These are phyloP conservation scores for Epichloe festucae DNA, from an alignment of 2,329 filamentous ascomycete species.

Conservation along the genomic window DNA sequence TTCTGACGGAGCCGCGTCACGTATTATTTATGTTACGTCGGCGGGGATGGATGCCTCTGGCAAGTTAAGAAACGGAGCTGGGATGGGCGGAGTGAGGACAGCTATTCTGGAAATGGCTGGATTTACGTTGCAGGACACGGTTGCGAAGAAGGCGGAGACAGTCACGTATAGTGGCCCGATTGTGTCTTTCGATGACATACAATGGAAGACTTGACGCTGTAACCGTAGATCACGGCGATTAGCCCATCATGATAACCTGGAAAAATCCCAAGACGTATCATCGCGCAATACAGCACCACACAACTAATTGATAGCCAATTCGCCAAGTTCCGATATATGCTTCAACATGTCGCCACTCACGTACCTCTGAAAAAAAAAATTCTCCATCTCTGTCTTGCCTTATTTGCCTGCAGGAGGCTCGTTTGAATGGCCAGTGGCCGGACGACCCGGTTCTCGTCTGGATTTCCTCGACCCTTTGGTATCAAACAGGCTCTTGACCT, in stretches of 20 bases:
- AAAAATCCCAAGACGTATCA: too few species aligned
- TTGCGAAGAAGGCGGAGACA: slow-evolving; percentile 23
- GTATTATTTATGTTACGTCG: slow-evolving; percentile 22
- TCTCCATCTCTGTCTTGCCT: background rate
- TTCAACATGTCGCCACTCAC: background rate
- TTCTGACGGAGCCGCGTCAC: slow-evolving; percentile 15
- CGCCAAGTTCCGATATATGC: background rate
- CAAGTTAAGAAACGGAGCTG: slow-evolving; percentile 21
- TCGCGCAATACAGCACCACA: background rate
- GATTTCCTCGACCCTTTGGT: slow-evolving; percentile 47
- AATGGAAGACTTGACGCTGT: slow-evolving; percentile 17
- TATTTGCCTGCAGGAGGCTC: slow-evolving; percentile 5
- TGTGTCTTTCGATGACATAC: slow-evolving; percentile 27
- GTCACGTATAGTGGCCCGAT: slow-evolving; percentile 22
- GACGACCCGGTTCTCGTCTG: slow-evolving; percentile 27
- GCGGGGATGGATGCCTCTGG: slow-evolving; percentile 22
- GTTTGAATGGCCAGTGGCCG: slow-evolving; percentile 24
- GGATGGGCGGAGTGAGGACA: slow-evolving; percentile 26
- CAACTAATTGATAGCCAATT: background rate
- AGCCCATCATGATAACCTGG: too few species aligned
- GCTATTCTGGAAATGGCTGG: slow-evolving; percentile 30
- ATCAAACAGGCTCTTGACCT: slow-evolving; percentile 60
- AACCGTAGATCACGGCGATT: too few species aligned
- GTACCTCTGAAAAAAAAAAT: background rate
- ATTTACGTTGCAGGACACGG: slow-evolving; percentile 16